Percentiles rank a stretch among this genome's conserved stretches.
phyloP scores from a whole-genome alignment of 257 asterid genomes.

The Nicotiana benthamiana region DNA sequence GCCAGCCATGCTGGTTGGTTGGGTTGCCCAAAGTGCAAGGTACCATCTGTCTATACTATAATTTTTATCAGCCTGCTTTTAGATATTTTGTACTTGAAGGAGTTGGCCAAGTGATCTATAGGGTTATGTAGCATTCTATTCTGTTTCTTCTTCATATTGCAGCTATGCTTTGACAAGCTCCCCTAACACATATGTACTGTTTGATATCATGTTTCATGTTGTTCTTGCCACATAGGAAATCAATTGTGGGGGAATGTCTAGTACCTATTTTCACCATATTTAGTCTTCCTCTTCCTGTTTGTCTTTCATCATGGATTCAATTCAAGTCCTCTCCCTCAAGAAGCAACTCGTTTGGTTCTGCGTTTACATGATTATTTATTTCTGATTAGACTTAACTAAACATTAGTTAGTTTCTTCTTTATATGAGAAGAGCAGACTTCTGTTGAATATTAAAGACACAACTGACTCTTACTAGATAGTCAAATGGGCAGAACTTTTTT shows the following conservation, averaged over 20 bases:
- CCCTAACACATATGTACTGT: background rate
- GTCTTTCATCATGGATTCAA: background rate
- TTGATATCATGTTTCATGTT: background rate
- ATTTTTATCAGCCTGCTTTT: background rate
- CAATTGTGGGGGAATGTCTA: background rate
- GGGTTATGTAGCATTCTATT: background rate
- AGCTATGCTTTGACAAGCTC: background rate
- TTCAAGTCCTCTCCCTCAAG: background rate
- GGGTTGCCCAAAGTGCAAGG: constrained; percentile 99
- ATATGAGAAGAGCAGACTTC: background rate
- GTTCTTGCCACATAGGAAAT: background rate
- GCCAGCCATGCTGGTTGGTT: constrained; percentile 94
- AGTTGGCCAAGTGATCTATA: background rate
- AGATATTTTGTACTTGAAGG: background rate
- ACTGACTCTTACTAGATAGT: background rate
- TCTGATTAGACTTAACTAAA: background rate
- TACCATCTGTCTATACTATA: constrained; percentile 5
- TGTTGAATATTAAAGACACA: background rate
- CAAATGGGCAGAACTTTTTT: background rate
- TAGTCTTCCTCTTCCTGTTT: background rate
- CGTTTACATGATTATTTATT: background rate
- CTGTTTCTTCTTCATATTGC: background rate
- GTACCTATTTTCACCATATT: background rate
- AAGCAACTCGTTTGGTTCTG: background rate
- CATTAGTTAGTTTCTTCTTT: background rate